Conservation (phyloP, 306 rosid species). For the Psophocarpus tetragonolobus region DNA sequence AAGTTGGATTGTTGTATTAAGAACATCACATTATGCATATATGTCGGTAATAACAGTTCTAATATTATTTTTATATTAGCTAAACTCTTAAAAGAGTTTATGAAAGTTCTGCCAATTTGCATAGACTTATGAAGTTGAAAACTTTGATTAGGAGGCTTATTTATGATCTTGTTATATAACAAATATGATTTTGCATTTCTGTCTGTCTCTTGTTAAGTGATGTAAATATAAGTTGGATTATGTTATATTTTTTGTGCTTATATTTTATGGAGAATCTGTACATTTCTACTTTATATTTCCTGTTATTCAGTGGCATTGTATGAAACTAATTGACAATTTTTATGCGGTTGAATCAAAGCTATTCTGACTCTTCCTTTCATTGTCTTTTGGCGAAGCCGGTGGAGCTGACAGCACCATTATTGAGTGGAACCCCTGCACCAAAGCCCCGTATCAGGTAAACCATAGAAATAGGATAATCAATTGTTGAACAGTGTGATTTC, state of each 20-base stretch:
- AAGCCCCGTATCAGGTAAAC: slow-evolving; percentile 78
- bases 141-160: neutral
- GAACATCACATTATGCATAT: too few species aligned
- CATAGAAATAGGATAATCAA: neutral
- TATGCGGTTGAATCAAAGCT: neutral
- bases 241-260: neutral
- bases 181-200: slow-evolving; percentile 24
- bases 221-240: neutral
- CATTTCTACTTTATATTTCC: neutral
- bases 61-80: too few species aligned
- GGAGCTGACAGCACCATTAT: slow-evolving; percentile 55
- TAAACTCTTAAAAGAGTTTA: too few species aligned
- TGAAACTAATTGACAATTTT: neutral
- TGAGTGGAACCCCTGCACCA: slow-evolving; percentile 43
- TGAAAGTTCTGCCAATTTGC: too few species aligned
- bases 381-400: slow-evolving; percentile 51
- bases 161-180: neutral
- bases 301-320: slow-evolving; percentile 1
- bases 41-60: too few species aligned
- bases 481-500: slow-evolving; percentile 8
- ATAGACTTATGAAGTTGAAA: too few species aligned
- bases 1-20: too few species aligned
- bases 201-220: neutral
- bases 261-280: neutral
- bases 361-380: slow-evolving; percentile 12